These are phyloP conservation scores for Saposhnikovia divaricata DNA, from an alignment of 129 eudicot species.

Conservation along the genomic window DNA sequence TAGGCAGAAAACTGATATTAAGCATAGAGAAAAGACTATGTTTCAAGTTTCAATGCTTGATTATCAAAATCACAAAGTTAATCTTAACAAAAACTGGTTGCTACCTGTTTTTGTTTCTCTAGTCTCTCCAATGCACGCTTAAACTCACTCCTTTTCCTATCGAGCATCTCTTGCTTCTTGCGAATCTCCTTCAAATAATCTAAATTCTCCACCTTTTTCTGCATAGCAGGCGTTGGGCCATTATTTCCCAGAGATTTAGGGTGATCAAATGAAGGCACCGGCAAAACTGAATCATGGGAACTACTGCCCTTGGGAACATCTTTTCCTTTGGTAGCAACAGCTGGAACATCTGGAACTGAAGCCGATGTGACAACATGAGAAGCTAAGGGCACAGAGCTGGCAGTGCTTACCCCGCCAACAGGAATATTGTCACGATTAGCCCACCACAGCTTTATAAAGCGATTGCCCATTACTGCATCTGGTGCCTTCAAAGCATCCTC, in stretches of 20 bases:
- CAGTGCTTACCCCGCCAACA: slow-evolving; percentile 43
- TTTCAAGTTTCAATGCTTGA: not conserved
- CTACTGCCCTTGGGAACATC: slow-evolving; percentile 37
- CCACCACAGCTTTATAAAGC: slow-evolving; percentile 90
- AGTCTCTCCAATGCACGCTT: slow-evolving; percentile 63
- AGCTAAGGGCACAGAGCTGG: slow-evolving; percentile 22
- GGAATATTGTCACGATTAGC: slow-evolving; percentile 83
- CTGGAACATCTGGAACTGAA: slow-evolving; percentile 21
- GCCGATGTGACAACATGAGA: slow-evolving; percentile 23
- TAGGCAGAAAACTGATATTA: not conserved
- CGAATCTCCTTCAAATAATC: slow-evolving; percentile 90
- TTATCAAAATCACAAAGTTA: not conserved
- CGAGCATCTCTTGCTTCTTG: slow-evolving; percentile 93
- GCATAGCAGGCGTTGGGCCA: slow-evolving; percentile 45
- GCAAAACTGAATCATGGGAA: slow-evolving; percentile 26
- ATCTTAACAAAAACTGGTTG: not conserved
- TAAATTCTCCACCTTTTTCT: slow-evolving; percentile 77
- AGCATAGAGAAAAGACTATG: not conserved
- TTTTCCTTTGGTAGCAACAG: slow-evolving; percentile 38
- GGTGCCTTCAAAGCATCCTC: slow-evolving; percentile 86
- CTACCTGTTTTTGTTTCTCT: slow-evolving; percentile 78
- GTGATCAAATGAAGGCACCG: slow-evolving; percentile 32
- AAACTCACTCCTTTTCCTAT: slow-evolving; percentile 73
- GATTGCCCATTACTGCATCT: slow-evolving; percentile 97
- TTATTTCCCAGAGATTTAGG: slow-evolving; percentile 32